Percentiles rank a stretch among this genome's conserved stretches.
These are phyloP conservation scores for Pistacia vera DNA, from an alignment of 345 rosid genomes.

Conservation along the genomic window DNA sequence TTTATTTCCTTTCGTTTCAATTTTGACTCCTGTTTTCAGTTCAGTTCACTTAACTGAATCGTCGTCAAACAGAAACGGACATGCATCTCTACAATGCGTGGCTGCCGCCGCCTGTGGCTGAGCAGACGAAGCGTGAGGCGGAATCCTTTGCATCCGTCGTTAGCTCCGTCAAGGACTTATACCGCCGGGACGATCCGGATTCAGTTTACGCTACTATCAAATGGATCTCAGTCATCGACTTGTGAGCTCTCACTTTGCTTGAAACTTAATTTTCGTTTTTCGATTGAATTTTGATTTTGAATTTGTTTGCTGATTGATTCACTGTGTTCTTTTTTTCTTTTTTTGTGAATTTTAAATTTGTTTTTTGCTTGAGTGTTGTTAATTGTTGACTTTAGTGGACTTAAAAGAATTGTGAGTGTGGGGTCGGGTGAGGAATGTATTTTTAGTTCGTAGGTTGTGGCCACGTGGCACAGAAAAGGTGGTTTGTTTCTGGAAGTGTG, in stretches of 20 bases:
- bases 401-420: not conserved
- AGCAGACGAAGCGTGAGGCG: constrained; percentile 73
- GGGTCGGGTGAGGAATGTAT: not conserved
- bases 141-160: constrained; percentile 79
- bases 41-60: not conserved
- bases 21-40: not conserved
- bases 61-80: not conserved
- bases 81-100: constrained; percentile 98
- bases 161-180: constrained; percentile 55
- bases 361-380: too few relatives aligned
- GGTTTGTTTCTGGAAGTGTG: not conserved
- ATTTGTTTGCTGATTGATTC: not conserved
- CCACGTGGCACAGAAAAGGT: not conserved
- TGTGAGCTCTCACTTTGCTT: constrained; percentile 47
- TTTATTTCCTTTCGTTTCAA: not conserved
- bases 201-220: constrained; percentile 88
- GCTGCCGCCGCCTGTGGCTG: constrained; percentile 95
- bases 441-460: not conserved
- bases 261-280: not conserved
- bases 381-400: not conserved
- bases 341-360: not conserved
- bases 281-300: not conserved
- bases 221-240: constrained; percentile 90
- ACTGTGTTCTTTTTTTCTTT: not conserved
- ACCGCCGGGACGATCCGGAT: constrained; percentile 84